phyloP scores from a whole-genome alignment of 2,329 filamentous ascomycete species.

The Rhynchosporium graminicola region DNA sequence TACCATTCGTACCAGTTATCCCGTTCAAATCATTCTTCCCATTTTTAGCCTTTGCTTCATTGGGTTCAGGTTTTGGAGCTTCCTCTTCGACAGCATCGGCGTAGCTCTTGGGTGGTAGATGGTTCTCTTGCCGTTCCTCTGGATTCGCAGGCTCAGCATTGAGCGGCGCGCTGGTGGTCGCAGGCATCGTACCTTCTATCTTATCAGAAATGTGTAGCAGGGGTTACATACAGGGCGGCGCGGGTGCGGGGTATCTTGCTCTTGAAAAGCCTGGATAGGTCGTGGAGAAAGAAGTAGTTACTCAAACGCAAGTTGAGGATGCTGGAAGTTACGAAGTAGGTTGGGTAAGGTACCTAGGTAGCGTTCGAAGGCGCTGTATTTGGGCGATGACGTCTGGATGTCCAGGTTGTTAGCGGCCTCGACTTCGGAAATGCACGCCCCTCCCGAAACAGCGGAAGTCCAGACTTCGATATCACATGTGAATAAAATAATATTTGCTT shows the following conservation, averaged over 20 bases:
- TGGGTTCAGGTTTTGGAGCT: conserved; percentile 17
- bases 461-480: conserved; percentile 7
- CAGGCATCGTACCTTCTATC: conserved; percentile 25
- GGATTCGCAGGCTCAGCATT: conserved; percentile 40
- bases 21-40: conserved; percentile 19
- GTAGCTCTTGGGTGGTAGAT: conserved; percentile 44
- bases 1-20: conserved; percentile 16
- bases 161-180: conserved; percentile 21
- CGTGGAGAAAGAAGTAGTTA: conserved; percentile 1
- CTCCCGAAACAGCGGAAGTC: not conserved
- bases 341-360: not conserved
- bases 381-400: conserved; percentile 7
- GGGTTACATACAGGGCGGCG: not conserved
- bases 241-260: not conserved
- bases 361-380: not conserved
- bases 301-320: not conserved
- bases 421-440: not conserved
- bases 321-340: too few relatives aligned
- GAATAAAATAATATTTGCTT: not conserved
- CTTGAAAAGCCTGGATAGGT: not conserved
- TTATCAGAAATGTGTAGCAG: conserved; percentile 3
- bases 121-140: conserved; percentile 38
- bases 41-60: conserved; percentile 16
- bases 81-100: conserved; percentile 41
- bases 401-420: not conserved